phyloP scores from a whole-genome alignment of 2,329 filamentous ascomycete genomes.

The Emericellopsis atlantica region DNA sequence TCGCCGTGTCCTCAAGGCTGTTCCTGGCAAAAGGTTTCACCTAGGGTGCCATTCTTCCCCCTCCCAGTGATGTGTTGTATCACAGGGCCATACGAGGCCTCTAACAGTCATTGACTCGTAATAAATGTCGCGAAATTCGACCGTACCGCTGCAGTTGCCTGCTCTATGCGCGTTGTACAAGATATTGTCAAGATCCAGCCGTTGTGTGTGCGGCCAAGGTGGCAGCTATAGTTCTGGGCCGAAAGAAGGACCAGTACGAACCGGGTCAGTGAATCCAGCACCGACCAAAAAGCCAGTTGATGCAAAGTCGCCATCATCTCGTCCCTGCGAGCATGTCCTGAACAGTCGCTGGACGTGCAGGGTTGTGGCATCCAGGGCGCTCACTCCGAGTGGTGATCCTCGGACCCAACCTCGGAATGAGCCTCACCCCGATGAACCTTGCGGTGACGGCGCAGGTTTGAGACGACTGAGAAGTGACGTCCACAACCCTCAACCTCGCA shows the following conservation, averaged over 20 bases:
- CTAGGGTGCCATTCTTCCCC: not conserved
- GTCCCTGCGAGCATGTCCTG: slow-evolving; percentile 7
- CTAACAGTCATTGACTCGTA: no score
- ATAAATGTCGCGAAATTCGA: no score
- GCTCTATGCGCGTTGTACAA: no score
- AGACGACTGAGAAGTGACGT: slow-evolving; percentile 93
- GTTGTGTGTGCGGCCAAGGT: no score
- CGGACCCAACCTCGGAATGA: slow-evolving; percentile 49
- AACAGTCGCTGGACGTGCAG: not conserved
- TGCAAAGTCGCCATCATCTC: not conserved
- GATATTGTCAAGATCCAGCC: no score
- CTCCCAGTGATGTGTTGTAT: not conserved
- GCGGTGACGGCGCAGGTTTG: slow-evolving; percentile 84
- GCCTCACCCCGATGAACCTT: slow-evolving; percentile 78
- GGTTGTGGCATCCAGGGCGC: not conserved
- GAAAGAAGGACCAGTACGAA: no score
- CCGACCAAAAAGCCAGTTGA: not conserved
- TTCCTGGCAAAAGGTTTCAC: not conserved
- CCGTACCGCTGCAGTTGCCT: no score
- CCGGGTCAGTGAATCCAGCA: no score
- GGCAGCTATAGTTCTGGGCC: no score
- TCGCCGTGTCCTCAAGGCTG: not conserved
- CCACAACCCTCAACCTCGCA: slow-evolving; percentile 94
- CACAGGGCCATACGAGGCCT: no score
- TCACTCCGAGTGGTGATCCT: slow-evolving; percentile 49